Evolutionary conservation across 1,139 yeast species (phyloP).

Genomic region (Tardiomyces digboiensis): DNA sequence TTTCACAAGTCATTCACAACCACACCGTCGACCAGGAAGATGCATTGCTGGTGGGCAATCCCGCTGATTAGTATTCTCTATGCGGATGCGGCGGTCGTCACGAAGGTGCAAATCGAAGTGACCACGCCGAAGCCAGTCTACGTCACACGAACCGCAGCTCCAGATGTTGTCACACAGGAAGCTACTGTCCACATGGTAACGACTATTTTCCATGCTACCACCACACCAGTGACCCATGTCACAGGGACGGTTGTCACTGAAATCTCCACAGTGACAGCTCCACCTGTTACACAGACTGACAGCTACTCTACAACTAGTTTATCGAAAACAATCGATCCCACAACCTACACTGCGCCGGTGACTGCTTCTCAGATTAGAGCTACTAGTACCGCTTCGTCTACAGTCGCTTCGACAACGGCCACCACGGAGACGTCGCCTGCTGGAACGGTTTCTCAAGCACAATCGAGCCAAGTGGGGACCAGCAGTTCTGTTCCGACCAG

Average conservation of each 20-base stretch:
- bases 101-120: constrained; percentile 1
- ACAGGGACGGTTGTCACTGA: constrained; percentile 21
- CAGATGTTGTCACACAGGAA: constrained; percentile 15
- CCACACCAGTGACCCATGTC: constrained; percentile 16
- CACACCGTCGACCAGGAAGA: no score
- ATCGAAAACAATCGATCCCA: constrained; percentile 16
- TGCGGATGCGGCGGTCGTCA: not conserved
- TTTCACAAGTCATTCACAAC: no score
- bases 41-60: not conserved
- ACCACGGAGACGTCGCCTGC: not conserved
- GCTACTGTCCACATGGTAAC: constrained; percentile 20
- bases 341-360: constrained; percentile 14
- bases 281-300: constrained; percentile 22
- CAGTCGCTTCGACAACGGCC: not conserved
- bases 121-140: constrained; percentile 12
- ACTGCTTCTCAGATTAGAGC: no score
- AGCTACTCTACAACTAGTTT: constrained; percentile 15
- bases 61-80: not conserved
- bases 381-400: not conserved
- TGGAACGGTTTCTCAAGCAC: no score
- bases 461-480: no score
- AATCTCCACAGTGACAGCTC: constrained; percentile 17
- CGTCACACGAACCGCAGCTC: constrained; percentile 4
- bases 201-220: constrained; percentile 18
- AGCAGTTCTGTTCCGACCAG: not conserved